phyloP scores from a whole-genome alignment of 2,329 filamentous ascomycete species.

The Neopestalotiopsis clavispora region DNA sequence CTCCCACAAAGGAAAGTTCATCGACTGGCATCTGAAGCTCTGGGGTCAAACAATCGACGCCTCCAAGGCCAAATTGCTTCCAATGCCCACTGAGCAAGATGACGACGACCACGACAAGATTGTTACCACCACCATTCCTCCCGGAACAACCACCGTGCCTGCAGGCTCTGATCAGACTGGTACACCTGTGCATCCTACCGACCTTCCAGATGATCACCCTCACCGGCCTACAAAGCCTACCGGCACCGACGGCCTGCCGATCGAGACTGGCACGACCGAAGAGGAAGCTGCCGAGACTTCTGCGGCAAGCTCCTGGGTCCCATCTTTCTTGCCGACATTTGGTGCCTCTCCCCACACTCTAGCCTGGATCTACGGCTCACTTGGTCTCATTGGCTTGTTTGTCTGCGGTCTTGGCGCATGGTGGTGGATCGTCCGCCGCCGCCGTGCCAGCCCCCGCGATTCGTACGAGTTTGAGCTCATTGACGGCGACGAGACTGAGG shows the following conservation, averaged over 20 bases:
- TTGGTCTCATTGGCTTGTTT: conserved; percentile 85
- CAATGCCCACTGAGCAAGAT: conserved; percentile 82
- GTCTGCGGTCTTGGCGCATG: conserved; percentile 81
- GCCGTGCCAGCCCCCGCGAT: conserved; percentile 75
- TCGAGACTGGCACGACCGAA: conserved; percentile 35
- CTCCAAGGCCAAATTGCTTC: conserved; percentile 73
- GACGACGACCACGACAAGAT: conserved; percentile 80
- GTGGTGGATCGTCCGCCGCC: conserved; percentile 79
- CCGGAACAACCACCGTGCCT: conserved; percentile 67
- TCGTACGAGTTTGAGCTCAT: conserved; percentile 95
- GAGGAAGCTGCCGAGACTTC: conserved; percentile 40
- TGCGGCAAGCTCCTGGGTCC: conserved; percentile 70
- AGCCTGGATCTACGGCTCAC: conserved; percentile 89
- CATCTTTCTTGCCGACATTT: conserved; percentile 88
- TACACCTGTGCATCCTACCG: conserved; percentile 40
- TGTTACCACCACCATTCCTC: conserved; percentile 47
- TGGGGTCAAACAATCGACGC: conserved; percentile 90
- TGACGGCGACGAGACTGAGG: conserved; percentile 76
- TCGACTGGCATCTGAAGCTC: conserved; percentile 91
- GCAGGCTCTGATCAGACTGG: conserved; percentile 48
- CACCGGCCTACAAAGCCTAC: conserved; percentile 62
- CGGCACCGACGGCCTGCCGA: conserved; percentile 34
- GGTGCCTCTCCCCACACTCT: conserved; percentile 86
- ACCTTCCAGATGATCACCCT: conserved; percentile 65
- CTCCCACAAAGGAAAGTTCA: conserved; percentile 75